Base-by-base conservation (phyloP, 768 basidiomycete species). In the Mycena belliarum region DNA sequence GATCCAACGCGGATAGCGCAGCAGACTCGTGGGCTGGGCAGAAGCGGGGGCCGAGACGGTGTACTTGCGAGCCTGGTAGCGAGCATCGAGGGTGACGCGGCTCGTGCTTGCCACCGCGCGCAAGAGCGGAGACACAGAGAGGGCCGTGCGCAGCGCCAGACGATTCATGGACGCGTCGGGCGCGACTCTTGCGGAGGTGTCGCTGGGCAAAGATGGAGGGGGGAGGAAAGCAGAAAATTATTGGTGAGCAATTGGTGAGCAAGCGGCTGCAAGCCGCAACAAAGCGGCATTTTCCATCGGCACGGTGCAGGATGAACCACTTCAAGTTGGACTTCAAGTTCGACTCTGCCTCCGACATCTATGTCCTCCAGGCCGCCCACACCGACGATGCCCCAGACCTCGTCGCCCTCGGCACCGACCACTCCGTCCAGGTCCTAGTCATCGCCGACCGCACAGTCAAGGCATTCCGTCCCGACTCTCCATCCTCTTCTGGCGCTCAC, bases 341-440 rank as follows among this genome's bases (percentile, higher is more conserved):
- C 70, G 70, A 78, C 52, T 87, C 89, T 67, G 79, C 80, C 43
- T 78, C 87, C 24, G 74, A 82, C 32, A 79, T 93, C 48, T 77
- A 82, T 67, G 80, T 81, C 65, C 74, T 93, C 40, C 80, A 83
- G 55, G 79, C 88, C 33, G 88, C 83, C 65, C 75, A 82, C 65
- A 76, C 80, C 64, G 80, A 86, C 57, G 87, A 89, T 60, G 89
- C 82, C 1, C 66, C 69, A 6, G 89, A 90, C 69, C 78, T 93
- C 20, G 65, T 93, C 38, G 91, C 91, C 41, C 68, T 92, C 37
- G 90, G 86, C 37, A 87, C 86, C 40, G 84, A 85, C 56, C 85
- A 89, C 66, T 83, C 87, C 3, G 84, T 92, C 25, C 81, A 91
- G 57, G 76, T 93, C 57, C 70, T 92, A 40, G 77, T 81, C 46